Conservation (phyloP, 1,139 yeast genomes). For the Geotrichum restrictum region DNA sequence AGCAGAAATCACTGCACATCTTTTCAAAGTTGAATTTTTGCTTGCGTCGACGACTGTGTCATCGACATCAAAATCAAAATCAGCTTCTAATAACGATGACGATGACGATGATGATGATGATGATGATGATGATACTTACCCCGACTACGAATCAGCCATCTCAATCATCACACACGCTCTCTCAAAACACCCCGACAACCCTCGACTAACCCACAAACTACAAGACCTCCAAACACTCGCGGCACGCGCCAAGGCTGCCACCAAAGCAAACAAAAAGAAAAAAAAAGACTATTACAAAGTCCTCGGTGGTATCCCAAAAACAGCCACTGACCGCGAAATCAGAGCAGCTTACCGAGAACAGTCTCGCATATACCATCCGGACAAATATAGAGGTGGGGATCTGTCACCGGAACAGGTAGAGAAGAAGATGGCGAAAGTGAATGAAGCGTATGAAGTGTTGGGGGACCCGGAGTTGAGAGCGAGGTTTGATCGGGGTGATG, state of each 20-base stretch:
- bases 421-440: conserved; percentile 91
- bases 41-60: no score
- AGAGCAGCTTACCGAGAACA: conserved; percentile 76
- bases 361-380: conserved; percentile 86
- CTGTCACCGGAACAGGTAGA: no score
- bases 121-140: conserved; percentile 42
- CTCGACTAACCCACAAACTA: no score
- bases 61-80: no score
- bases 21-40: conserved; percentile 46
- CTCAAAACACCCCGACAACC: no score
- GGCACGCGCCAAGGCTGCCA: conserved; percentile 50
- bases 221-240: conserved; percentile 52
- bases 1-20: conserved; percentile 23
- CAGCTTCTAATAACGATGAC: no score
- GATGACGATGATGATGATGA: no score
- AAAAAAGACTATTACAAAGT: conserved; percentile 82
- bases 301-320: conserved; percentile 63
- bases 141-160: conserved; percentile 45
- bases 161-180: no score
- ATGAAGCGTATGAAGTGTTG: conserved; percentile 86
- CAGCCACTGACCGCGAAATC: conserved; percentile 70
- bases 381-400: conserved; percentile 73
- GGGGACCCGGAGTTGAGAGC: conserved; percentile 61
- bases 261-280: no score
- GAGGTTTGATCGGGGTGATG: conserved; percentile 63